phyloP scores from a whole-genome alignment of 179 eudicot genomes.

The Gypsophila paniculata region DNA sequence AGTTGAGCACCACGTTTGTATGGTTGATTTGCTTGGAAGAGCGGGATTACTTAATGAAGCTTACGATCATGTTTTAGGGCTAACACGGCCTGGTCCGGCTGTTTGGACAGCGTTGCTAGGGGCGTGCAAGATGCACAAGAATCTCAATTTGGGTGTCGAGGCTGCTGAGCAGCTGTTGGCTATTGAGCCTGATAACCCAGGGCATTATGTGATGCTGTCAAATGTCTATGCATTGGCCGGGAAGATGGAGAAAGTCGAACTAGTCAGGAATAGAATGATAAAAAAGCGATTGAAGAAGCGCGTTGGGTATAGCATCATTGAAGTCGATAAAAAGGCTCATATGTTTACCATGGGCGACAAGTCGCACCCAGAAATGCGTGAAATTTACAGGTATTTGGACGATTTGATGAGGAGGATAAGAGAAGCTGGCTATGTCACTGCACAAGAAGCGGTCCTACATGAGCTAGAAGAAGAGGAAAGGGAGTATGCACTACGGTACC shows the following conservation, averaged over 20 bases:
- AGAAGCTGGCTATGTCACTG: slow-evolving; percentile 29
- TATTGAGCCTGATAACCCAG: slow-evolving; percentile 31
- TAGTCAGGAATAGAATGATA: slow-evolving; percentile 27
- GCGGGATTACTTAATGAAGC: slow-evolving; percentile 33
- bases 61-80: slow-evolving; percentile 15
- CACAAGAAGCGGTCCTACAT: slow-evolving; percentile 30
- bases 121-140: slow-evolving; percentile 36
- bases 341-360: slow-evolving; percentile 37
- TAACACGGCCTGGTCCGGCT: slow-evolving; percentile 23
- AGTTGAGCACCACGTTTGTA: slow-evolving; percentile 33
- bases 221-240: slow-evolving; percentile 36
- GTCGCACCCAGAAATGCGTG: slow-evolving; percentile 25
- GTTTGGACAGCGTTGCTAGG: slow-evolving; percentile 39
- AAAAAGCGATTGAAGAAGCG: slow-evolving; percentile 27
- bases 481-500: slow-evolving; percentile 33
- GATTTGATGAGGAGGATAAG: slow-evolving; percentile 31
- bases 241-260: slow-evolving; percentile 32
- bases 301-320: slow-evolving; percentile 35
- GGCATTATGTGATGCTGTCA: slow-evolving; percentile 32
- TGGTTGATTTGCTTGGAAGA: slow-evolving; percentile 38
- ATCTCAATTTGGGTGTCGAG: slow-evolving; percentile 25
- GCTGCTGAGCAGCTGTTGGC: slow-evolving; percentile 34
- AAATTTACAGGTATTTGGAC: slow-evolving; percentile 31
- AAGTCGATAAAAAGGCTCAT: slow-evolving; percentile 25
- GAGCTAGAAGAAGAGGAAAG: slow-evolving; percentile 37